Conservation (phyloP, 768 basidiomycete genomes). For the Leccinum incarnatum region DNA sequence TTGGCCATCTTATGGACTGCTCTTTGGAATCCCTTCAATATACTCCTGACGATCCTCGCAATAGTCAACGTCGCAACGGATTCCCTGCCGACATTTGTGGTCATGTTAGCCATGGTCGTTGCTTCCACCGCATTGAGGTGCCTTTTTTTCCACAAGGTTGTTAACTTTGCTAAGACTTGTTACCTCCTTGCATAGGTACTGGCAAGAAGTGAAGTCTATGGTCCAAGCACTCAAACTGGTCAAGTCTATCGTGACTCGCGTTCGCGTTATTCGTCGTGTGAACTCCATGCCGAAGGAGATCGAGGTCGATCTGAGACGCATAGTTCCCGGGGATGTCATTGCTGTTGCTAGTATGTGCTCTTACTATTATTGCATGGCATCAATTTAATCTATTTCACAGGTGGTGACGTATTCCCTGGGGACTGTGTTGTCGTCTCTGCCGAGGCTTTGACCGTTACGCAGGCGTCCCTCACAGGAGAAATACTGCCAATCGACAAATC, state of each 20-base stretch:
- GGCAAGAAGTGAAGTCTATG: slow-evolving; percentile 35
- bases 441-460: slow-evolving; percentile 33
- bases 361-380: not conserved
- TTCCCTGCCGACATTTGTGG: slow-evolving; percentile 32
- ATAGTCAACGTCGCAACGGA: slow-evolving; percentile 32
- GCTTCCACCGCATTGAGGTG: slow-evolving; percentile 34
- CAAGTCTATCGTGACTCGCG: slow-evolving; percentile 33
- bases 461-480: slow-evolving; percentile 38
- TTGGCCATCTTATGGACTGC: slow-evolving; percentile 31
- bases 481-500: slow-evolving; percentile 34
- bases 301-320: slow-evolving; percentile 30
- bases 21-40: slow-evolving; percentile 36
- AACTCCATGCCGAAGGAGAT: slow-evolving; percentile 21
- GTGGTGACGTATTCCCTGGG: slow-evolving; percentile 36
- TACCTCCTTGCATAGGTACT: slow-evolving; percentile 17
- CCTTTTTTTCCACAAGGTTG: not conserved
- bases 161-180: not conserved
- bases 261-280: slow-evolving; percentile 30
- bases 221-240: slow-evolving; percentile 34
- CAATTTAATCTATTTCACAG: slow-evolving; percentile 8
- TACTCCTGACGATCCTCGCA: slow-evolving; percentile 32
- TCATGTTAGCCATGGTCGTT: slow-evolving; percentile 36
- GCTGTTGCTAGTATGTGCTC: slow-evolving; percentile 27
- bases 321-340: slow-evolving; percentile 35
- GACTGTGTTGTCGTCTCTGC: slow-evolving; percentile 35